Conservation (phyloP, 805 yeast genomes). For the Kodamaea jinghongensis region DNA sequence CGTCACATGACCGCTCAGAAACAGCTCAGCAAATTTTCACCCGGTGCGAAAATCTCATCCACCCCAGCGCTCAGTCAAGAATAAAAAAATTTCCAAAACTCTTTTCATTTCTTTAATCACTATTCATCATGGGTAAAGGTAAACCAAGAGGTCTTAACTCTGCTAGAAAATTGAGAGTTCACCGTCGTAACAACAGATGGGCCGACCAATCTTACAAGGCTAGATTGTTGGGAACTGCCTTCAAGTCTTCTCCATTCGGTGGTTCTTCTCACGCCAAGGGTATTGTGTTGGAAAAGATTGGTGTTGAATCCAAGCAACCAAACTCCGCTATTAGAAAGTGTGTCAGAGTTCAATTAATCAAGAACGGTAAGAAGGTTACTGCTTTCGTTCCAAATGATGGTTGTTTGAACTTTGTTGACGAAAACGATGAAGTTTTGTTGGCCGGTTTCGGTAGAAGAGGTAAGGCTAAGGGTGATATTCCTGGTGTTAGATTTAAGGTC, state of each 20-base stretch:
- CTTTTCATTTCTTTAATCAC: conserved; percentile 11
- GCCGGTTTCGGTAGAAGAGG: conserved; percentile 99
- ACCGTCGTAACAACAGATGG: conserved; percentile 99
- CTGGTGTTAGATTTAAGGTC: conserved; percentile 99
- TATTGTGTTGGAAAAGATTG: conserved; percentile 98
- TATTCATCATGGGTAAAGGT: conserved; percentile 92
- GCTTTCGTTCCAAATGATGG: conserved; percentile 99
- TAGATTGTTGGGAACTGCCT: conserved; percentile 99
- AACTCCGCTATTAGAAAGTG: conserved; percentile 99
- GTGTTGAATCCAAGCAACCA: conserved; percentile 99
- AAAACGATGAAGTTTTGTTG: conserved; percentile 98
- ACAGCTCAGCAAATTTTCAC: too few relatives aligned
- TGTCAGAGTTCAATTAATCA: conserved; percentile 99
- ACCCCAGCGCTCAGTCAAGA: background rate
- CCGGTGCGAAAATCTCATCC: too few relatives aligned
- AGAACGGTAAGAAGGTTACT: conserved; percentile 99
- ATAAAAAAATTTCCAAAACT: conserved; percentile 8
- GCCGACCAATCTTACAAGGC: conserved; percentile 98
- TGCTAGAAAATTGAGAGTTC: conserved; percentile 99
- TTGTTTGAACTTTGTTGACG: conserved; percentile 99
- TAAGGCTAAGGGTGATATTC: conserved; percentile 99
- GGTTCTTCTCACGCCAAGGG: conserved; percentile 99
- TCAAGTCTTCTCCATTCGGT: conserved; percentile 99
- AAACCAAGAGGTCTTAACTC: conserved; percentile 99
- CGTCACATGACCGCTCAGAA: too few relatives aligned